Percentiles rank a stretch among this genome's conserved stretches.
phyloP scores from a whole-genome alignment of 2,329 filamentous ascomycete species.

The Alternaria sp. region DNA sequence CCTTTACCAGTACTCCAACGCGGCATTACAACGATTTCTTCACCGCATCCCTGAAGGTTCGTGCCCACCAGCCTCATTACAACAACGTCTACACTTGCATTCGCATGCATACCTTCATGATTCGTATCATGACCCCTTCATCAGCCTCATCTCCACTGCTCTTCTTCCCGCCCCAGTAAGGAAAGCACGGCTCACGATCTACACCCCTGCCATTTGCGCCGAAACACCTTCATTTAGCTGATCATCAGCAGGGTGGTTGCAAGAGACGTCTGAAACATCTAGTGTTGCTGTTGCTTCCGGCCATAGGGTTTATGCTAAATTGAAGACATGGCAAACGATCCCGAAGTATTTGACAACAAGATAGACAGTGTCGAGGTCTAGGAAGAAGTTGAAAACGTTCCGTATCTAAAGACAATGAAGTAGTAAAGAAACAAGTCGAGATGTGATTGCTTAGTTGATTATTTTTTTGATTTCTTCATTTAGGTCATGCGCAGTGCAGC shows the following conservation, averaged over 20 bases:
- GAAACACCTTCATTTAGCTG: neutral
- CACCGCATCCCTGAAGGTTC: no score
- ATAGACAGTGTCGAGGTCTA: no score
- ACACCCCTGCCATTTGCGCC: neutral
- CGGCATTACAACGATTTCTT: neutral
- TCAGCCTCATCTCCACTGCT: neutral
- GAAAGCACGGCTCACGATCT: neutral
- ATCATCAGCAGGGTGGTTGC: neutral
- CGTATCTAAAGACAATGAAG: neutral
- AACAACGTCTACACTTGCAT: no score
- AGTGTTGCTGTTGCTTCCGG: neutral
- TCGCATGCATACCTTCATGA: no score
- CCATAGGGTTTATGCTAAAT: no score
- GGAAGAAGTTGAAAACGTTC: no score
- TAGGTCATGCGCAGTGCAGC: slow-evolving; percentile 8
- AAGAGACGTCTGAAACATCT: neutral
- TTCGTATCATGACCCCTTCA: no score
- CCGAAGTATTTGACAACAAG: no score
- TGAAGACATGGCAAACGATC: no score
- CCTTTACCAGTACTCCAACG: neutral
- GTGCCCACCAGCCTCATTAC: no score
- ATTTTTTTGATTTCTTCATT: neutral
- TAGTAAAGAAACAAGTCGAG: neutral
- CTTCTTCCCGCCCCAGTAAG: neutral
- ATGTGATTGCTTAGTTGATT: neutral